Base-by-base conservation (phyloP, 345 rosid genomes). In the Carallia pectinifolia region DNA sequence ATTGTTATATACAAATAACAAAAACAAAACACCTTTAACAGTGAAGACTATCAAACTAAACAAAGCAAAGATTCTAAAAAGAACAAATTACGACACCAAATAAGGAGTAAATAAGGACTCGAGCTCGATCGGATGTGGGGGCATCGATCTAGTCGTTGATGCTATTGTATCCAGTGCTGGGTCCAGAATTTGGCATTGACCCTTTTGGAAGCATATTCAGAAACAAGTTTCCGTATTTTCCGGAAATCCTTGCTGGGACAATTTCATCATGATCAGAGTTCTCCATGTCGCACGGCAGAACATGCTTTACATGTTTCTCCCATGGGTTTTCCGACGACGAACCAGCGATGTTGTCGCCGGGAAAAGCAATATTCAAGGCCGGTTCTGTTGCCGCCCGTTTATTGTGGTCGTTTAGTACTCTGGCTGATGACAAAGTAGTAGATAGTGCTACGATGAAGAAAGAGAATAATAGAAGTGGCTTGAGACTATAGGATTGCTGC, bases 191-290 rank as follows among this genome's bases (percentile, higher is more conserved):
- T 17, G 71, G 34, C 12, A 68, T 5, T 4, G 62, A 2, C 15
- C 55, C 71, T 53, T 68, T 68, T 7, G 71, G 71, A 29, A 68
- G 71, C 27, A 37, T 29, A 44, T 16, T 54, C 48, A 68, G 47
- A 29, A 68, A 38, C 53, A 68, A 16, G 1, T 34, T 54, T 10
- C 71, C 71, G 18, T 67, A 54, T 6, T 37, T 36, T 17, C 63
- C 16, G 23, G 64, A 18, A 66, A 66, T 8, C 31, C 33, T 30
- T 56, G 60, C 10, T 8, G 33, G 60, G 16, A 27, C 15, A 19
- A 0, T 56, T 56, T 12, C 29, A 27, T 0, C 23, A 23, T 23
- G 23, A 23, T 9, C 60, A 13, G 60, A 30, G 2, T 56, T 56
- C 60, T 56, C 60, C 33, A 10, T 9, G 60, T 27, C 33, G 31